phyloP scores from a whole-genome alignment of 345 rosid species.

The Kernera saxatilis region DNA sequence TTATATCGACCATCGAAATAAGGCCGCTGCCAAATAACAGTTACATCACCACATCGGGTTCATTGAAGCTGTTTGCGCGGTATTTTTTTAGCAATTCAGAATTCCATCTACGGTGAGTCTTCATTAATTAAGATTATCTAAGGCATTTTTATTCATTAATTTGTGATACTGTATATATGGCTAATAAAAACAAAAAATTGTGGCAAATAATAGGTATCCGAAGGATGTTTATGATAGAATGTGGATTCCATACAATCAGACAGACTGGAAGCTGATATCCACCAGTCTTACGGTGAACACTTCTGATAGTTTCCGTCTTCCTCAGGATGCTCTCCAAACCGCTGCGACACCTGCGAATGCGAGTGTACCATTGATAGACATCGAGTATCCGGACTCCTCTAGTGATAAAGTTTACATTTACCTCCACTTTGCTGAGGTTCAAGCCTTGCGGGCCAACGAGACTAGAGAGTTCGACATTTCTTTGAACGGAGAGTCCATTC shows the following conservation, averaged over 20 bases:
- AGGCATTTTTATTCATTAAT: background rate
- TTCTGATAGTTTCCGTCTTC: background rate
- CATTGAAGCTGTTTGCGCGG: background rate
- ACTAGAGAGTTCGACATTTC: constrained; percentile 25
- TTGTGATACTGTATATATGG: background rate
- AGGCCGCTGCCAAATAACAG: background rate
- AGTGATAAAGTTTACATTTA: constrained; percentile 26
- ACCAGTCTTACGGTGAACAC: background rate
- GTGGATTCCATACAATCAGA: background rate
- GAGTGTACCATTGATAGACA: constrained; percentile 11
- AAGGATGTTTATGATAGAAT: constrained; percentile 23
- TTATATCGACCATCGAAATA: constrained; percentile 6
- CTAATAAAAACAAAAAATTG: background rate
- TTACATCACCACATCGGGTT: constrained; percentile 13
- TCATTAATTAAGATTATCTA: background rate
- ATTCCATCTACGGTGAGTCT: background rate
- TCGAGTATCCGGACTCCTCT: background rate
- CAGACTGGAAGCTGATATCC: constrained; percentile 8
- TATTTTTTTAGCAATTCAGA: background rate
- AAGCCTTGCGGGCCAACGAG: constrained; percentile 17
- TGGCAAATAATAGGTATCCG: constrained; percentile 7
- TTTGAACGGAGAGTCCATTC: constrained; percentile 1
- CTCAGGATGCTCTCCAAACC: constrained; percentile 22
- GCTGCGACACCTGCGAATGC: constrained; percentile 31
- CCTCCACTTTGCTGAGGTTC: constrained; percentile 29